Conservation (phyloP, 106 monocot genomes). For the Hemerocallis citrina region DNA sequence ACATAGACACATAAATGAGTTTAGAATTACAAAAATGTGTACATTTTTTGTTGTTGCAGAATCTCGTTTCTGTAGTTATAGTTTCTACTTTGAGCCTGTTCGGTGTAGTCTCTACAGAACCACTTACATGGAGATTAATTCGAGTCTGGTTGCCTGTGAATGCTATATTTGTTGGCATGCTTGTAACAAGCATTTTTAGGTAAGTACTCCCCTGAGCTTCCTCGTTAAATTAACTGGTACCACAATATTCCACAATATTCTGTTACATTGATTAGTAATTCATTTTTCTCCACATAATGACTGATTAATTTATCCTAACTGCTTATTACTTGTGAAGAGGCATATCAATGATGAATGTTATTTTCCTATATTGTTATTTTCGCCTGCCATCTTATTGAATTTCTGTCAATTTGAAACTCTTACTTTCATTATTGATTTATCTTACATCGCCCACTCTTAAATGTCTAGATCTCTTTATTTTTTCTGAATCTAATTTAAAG, state of each 20-base stretch:
- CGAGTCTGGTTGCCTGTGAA: slow-evolving; percentile 72
- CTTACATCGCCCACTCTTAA: not conserved
- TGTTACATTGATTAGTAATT: not conserved
- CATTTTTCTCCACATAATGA: not conserved
- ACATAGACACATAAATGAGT: not conserved
- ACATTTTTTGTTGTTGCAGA: slow-evolving; percentile 32
- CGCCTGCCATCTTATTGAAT: too few species aligned
- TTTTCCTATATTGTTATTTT: not conserved
- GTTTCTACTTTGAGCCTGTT: slow-evolving; percentile 27
- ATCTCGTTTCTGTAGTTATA: slow-evolving; percentile 41
- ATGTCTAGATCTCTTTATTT: not conserved
- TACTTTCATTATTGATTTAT: not conserved
- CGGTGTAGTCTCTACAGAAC: slow-evolving; percentile 44
- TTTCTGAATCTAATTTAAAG: too few species aligned
- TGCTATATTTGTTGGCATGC: slow-evolving; percentile 68
- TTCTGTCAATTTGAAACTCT: not conserved
- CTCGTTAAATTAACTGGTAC: too few species aligned
- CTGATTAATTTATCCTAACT: not conserved
- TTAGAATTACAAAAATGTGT: not conserved
- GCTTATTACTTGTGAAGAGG: not conserved
- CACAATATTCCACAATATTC: not conserved
- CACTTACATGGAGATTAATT: slow-evolving; percentile 63
- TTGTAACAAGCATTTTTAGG: slow-evolving; percentile 70
- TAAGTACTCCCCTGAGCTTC: slow-evolving; percentile 5
- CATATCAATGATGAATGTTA: not conserved